These are phyloP conservation scores for Datisca glomerata DNA, from an alignment of 306 rosid genomes.

Conservation along the genomic window DNA sequence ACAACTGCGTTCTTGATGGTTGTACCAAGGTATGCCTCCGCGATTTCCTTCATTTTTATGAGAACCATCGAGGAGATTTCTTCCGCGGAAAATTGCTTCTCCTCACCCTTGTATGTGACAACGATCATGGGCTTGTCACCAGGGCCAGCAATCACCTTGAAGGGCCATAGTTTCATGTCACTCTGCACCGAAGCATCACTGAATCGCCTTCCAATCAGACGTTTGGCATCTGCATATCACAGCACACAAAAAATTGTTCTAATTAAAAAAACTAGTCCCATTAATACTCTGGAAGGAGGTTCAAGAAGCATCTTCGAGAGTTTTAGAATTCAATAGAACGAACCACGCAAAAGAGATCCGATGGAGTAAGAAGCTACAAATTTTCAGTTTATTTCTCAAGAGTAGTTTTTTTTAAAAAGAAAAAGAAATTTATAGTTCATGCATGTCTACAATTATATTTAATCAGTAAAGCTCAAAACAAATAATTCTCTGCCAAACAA, in stretches of 20 bases:
- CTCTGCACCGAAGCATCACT: slow-evolving; percentile 18
- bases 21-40: slow-evolving; percentile 22
- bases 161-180: slow-evolving; percentile 30
- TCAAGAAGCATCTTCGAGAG: not conserved
- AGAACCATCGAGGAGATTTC: slow-evolving; percentile 31
- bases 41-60: slow-evolving; percentile 24
- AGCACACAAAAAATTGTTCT: not conserved
- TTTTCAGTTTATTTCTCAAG: too few relatives aligned
- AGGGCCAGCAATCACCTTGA: slow-evolving; percentile 24
- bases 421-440: not conserved
- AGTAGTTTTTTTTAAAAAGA: too few relatives aligned
- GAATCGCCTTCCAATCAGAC: slow-evolving; percentile 30
- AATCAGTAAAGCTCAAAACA: too few relatives aligned
- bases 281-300: not conserved
- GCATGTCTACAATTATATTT: too few relatives aligned
- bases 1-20: slow-evolving; percentile 21
- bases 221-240: slow-evolving; percentile 22
- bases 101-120: slow-evolving; percentile 21
- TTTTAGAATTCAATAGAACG: not conserved
- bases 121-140: slow-evolving; percentile 28
- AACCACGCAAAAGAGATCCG: too few relatives aligned
- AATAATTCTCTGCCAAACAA: too few relatives aligned
- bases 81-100: slow-evolving; percentile 22
- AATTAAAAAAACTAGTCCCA: not conserved
- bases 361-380: too few relatives aligned